Percentiles rank a stretch among this genome's conserved stretches.
These are phyloP conservation scores for Trebouxiophyceae sp. DNA, from an alignment of 163 green algal genomes.

Conservation along the genomic window DNA sequence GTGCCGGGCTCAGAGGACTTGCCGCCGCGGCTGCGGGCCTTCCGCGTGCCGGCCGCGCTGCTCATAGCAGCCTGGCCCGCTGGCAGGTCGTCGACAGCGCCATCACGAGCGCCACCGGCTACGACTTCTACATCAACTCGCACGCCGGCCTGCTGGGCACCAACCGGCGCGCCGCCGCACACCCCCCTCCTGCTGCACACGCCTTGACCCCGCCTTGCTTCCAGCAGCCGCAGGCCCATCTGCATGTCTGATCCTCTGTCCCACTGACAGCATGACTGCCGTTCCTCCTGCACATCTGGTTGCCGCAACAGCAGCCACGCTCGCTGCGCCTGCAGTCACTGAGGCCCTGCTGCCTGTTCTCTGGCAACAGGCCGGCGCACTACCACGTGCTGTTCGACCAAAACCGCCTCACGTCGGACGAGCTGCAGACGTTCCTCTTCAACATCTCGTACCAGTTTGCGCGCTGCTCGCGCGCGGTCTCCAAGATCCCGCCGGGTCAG, in stretches of 20 bases:
- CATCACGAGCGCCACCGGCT: slow-evolving; percentile 63
- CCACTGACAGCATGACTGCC: too few relatives aligned
- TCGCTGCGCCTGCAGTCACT: too few relatives aligned
- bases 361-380: slow-evolving; percentile 17
- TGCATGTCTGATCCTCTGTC: too few relatives aligned
- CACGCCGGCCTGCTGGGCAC: slow-evolving; percentile 38
- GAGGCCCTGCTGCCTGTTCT: slow-evolving; percentile 40
- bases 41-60: neutral
- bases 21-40: neutral
- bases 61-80: neutral
- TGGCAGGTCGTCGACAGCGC: slow-evolving; percentile 57
- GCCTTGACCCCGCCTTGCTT: too few relatives aligned
- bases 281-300: too few relatives aligned
- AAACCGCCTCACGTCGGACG: slow-evolving; percentile 66
- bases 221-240: too few relatives aligned
- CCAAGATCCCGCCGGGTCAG: slow-evolving; percentile 46
- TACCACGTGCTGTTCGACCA: slow-evolving; percentile 85
- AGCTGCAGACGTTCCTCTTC: slow-evolving; percentile 77
- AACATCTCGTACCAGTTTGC: slow-evolving; percentile 79
- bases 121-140: slow-evolving; percentile 83
- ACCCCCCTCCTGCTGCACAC: too few relatives aligned
- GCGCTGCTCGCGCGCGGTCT: slow-evolving; percentile 58
- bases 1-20: neutral
- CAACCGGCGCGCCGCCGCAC: neutral
- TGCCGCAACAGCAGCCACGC: too few relatives aligned